Conservation (phyloP, 208 protist species). For the Plasmodiophora brassicae region DNA sequence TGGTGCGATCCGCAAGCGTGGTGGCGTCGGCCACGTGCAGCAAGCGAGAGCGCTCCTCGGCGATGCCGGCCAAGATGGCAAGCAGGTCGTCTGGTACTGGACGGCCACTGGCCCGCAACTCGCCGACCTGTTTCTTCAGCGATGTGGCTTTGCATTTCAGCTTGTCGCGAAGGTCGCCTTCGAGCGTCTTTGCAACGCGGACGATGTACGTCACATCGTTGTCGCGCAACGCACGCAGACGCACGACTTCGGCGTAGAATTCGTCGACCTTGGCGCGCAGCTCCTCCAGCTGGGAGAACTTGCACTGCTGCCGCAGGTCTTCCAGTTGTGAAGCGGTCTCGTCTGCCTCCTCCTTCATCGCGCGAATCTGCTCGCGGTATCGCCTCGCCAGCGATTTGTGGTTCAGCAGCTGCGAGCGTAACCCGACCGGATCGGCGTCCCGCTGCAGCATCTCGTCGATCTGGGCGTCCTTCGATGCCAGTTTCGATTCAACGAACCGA, state of each 20-base stretch:
- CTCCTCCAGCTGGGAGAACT: not conserved
- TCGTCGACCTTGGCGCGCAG: not conserved
- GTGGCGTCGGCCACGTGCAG: too few species aligned
- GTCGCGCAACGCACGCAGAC: not conserved
- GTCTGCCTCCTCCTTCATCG: not conserved
- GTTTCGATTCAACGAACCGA: not conserved
- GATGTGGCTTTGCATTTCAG: too few species aligned
- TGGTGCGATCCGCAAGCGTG: too few species aligned
- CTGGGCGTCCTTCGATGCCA: not conserved
- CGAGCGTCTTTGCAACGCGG: not conserved
- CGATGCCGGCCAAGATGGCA: too few species aligned
- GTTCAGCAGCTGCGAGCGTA: not conserved
- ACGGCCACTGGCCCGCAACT: too few species aligned
- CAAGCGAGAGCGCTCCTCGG: too few species aligned
- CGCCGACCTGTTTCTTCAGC: too few species aligned
- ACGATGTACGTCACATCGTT: not conserved
- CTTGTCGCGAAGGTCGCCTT: too few species aligned
- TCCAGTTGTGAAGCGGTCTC: not conserved
- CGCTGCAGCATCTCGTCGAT: not conserved
- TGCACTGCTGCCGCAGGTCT: not conserved
- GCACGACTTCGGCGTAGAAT: constrained; percentile 16
- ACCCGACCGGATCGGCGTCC: not conserved
- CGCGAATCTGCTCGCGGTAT: not conserved
- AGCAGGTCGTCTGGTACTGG: too few species aligned
- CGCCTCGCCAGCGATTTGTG: not conserved